Evolutionary conservation across 2,329 filamentous ascomycete species (phyloP), one percentile per base, ranked within the genome.

Genomic region (Colletotrichum orchidophilum): DNA sequence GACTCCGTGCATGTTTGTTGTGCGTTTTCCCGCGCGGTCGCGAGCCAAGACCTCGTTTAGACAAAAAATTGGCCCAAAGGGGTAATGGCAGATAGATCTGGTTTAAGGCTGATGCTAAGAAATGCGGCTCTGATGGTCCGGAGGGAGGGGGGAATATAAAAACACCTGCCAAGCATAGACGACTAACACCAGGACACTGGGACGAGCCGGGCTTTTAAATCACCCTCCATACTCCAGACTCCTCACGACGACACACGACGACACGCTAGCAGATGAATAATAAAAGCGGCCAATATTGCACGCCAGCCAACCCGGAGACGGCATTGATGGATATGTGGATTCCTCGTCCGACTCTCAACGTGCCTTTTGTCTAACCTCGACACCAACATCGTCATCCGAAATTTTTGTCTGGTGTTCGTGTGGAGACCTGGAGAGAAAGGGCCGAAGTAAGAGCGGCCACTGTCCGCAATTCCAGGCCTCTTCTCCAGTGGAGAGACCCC

Each of bases 351-450:
- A 54, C 53, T 26, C 58, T 63, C 33, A 46, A 49, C 49, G 58
- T 59, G 39, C 31, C 27, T 52, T 24, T 27, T 55, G 65, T 59
- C 64, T 70, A 50, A 18, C 35, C 39, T 67, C 58, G 64, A 71
- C 69, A 63, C 64, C 35, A 71, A 59, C 53, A 63, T 54, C 64
- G 65, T 69, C 69, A 71, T 71, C 46, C 42, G 24, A 59, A 63
- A 59, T 33, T 59, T 42, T 59, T 52, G 69, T 69, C 59, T 59
- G 64, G 42, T 60, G 53, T 63, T 39, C 5, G 33, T 33, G 69
- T 71, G 69, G 69, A 69, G 69, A 63, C 24, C 69, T 69, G 69
- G 65, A 59, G 68, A 69, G 49, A 31, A 71, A 68, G 58, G 64
- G 53, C 69, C 69, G 69, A 71, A 63, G 69, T 69, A 71, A 58